Conservation (phyloP, 257 asterid genomes). For the Eucommia ulmoides region DNA sequence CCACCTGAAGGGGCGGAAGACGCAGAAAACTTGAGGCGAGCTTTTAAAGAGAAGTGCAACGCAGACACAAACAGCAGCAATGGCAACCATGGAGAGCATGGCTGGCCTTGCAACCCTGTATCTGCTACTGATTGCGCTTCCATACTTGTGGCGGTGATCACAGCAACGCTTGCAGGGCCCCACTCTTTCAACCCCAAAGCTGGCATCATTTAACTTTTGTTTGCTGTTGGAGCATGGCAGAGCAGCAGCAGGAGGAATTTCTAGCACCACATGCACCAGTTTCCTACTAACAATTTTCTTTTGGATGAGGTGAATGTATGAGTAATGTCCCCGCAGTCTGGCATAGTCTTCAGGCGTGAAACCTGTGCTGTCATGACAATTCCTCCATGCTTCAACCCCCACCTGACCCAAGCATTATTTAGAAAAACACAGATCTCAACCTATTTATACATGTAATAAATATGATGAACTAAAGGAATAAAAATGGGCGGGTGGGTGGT, state of each 20-base stretch:
- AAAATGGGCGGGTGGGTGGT: too few relatives aligned
- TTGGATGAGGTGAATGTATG: slow-evolving; percentile 65
- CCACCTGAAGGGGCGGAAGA: slow-evolving; percentile 74
- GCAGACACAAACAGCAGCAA: slow-evolving; percentile 79
- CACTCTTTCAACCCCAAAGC: slow-evolving; percentile 32
- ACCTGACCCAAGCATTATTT: slow-evolving; percentile 41
- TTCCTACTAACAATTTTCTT: slow-evolving; percentile 45
- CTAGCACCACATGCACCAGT: slow-evolving; percentile 36
- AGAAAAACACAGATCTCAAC: too few relatives aligned
- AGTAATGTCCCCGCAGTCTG: slow-evolving; percentile 65
- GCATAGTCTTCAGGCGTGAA: slow-evolving; percentile 74
- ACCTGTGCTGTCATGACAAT: slow-evolving; percentile 52
- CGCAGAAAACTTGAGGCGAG: slow-evolving; percentile 44
- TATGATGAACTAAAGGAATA: too few relatives aligned
- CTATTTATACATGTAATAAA: too few relatives aligned
- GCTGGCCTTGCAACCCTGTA: slow-evolving; percentile 51
- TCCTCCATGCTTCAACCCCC: slow-evolving; percentile 68
- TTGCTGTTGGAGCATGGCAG: slow-evolving; percentile 20
- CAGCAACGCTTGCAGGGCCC: slow-evolving; percentile 37
- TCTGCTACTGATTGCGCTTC: slow-evolving; percentile 25
- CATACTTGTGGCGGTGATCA: slow-evolving; percentile 21
- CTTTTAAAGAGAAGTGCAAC: slow-evolving; percentile 74
- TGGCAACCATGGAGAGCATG: slow-evolving; percentile 65
- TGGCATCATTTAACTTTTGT: slow-evolving; percentile 27
- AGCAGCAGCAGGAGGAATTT: slow-evolving; percentile 28